A percentile compares a stretch with the other conserved stretches of the same genome.
phyloP scores from a whole-genome alignment of 768 basidiomycete species.

The Boletus eberwhitei region DNA sequence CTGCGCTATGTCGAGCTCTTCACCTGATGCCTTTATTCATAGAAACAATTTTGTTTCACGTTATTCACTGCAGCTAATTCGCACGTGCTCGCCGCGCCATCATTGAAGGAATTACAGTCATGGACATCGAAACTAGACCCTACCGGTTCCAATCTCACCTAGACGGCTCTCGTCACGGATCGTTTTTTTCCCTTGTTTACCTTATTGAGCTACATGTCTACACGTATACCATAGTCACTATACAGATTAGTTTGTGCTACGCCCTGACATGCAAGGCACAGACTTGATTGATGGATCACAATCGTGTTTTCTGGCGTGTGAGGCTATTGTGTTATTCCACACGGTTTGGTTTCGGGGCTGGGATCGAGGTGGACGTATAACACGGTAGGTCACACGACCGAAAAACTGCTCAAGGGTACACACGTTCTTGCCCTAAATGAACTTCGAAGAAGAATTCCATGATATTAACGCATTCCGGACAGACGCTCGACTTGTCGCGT shows the following conservation, averaged over 20 bases:
- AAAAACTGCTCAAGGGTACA: not conserved
- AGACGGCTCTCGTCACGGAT: constrained; percentile 12
- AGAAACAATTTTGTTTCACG: constrained; percentile 87
- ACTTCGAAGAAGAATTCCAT: constrained; percentile 10
- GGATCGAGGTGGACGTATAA: too few relatives aligned
- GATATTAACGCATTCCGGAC: constrained; percentile 1
- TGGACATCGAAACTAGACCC: constrained; percentile 88
- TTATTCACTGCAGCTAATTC: constrained; percentile 92
- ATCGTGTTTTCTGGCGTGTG: not conserved
- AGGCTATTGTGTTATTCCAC: not conserved
- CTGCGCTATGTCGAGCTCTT: not conserved
- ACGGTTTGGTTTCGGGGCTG: not conserved
- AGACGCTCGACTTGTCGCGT: constrained; percentile 8
- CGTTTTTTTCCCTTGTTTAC: constrained; percentile 5
- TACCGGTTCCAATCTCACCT: constrained; percentile 56
- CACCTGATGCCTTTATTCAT: constrained; percentile 7
- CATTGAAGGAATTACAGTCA: constrained; percentile 74
- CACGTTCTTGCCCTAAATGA: constrained; percentile 1
- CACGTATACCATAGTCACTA: constrained; percentile 28
- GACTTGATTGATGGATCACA: constrained; percentile 1
- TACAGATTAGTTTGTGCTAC: constrained; percentile 14
- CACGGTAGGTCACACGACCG: not conserved
- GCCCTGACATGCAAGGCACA: not conserved
- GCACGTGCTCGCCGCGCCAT: constrained; percentile 82
- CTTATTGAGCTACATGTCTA: constrained; percentile 21